Base-by-base conservation (phyloP, 2,329 filamentous ascomycete genomes). In the Neocatenulostroma microsporum region DNA sequence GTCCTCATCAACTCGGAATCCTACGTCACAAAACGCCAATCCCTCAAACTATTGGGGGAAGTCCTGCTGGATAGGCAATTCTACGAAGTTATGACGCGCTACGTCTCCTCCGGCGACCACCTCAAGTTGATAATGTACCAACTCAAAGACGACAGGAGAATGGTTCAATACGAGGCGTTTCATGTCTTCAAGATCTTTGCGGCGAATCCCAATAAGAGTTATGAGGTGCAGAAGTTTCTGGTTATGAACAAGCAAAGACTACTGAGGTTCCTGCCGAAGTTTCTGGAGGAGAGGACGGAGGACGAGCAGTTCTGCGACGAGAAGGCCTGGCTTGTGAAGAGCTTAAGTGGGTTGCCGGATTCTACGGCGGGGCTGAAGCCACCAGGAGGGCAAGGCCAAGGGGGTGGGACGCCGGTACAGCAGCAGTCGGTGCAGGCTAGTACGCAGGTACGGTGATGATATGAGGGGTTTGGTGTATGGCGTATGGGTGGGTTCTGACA, bases 131-230 rank as follows among this genome's bases (percentile, higher is more conserved):
- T 88, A 67, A 98, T 98, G 91, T 96, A 94, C 62, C 72, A 98
- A 41, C 69, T 98, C 43, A 81, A 87, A 49, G 91, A 96, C 61
- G 89, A 96, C 62, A 78, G 89, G 50, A 91, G 94, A 63, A 98
- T 98, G 88, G 91, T 98, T 44, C 91, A 96, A 63, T 98, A 98
- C 60, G 91, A 98, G 62, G 91, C 88, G 6, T 98, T 98, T 61
- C 91, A 98, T 60, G 89, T 98, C 27, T 98, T 98, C 74, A 98
- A 98, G 75, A 89, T 98, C 45, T 98, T 98, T 63, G 91, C 96
- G 36, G 91, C 91, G 42, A 98, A 98, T 60, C 91, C 91, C 6
- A 88, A 96, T 69, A 98, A 98, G 67, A 94, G 86, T n/a, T 72
- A 89, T 42, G 85, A 88, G 21, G 91, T 98, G 32, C 87, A 94